Base-by-base conservation (phyloP, 1,284 basidiomycete genomes). In the Boletellus deceptivus region DNA sequence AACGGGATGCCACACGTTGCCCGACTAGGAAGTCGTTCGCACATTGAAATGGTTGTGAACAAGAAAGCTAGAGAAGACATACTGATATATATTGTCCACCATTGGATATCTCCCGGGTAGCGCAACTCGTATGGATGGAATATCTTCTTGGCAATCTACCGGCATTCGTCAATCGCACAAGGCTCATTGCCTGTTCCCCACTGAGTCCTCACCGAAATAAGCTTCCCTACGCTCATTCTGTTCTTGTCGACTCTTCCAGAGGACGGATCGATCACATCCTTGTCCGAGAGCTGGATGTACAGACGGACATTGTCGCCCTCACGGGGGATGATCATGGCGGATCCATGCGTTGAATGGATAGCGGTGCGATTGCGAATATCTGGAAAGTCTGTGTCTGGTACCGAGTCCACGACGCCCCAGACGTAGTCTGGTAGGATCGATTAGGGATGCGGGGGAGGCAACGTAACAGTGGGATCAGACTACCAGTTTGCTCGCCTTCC, bases 41-140 rank as follows among this genome's bases (percentile, higher is more conserved):
- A 45, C 0, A 16, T 50, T 34, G 14, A 31, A 35, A 39, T 16
- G 3, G 2, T 42, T 16, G 20, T n/a, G 14, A 14, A 25, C 40
- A 11, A 18, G 42, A 18, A 37, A 10, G 6, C 40, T 40, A 3
- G 31, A 31, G 16, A n/a, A 3, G 11, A 70, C 77, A 17, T 55
- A 76, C 89, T 84, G 56, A 78, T 77, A 59, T 91, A 91, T 24
- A 88, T 74, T 0, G 87, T 90, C 84, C 84, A 93, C 91, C 91
- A 93, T 37, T 89, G 81, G 22, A 88, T 74, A 13, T 71, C 67
- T 22, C 82, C 72, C 3, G 79, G 77, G 13, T 77, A 75, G 6
- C 78, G 70, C 38, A 93, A 76, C 10, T 67, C 75, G 67, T 83
- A 94, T 2, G 91, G 91, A 41, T 77, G 59, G 33, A 93, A 73